Evolutionary conservation across 768 basidiomycete genomes (phyloP).

Genomic region (Collybia nuda): DNA sequence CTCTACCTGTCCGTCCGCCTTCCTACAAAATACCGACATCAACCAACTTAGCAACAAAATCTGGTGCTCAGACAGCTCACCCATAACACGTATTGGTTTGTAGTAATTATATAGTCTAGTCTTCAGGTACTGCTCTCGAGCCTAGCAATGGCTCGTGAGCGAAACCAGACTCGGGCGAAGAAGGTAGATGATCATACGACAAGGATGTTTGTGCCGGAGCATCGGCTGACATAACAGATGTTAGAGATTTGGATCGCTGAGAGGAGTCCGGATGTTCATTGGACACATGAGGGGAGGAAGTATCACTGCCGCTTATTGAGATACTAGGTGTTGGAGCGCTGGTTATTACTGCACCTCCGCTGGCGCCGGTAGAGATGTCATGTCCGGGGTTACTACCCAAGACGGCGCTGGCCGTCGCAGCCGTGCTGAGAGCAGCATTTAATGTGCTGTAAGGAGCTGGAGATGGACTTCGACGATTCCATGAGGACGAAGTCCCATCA

Average conservation of each 20-base stretch:
- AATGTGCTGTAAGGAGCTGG: slow-evolving; percentile 45
- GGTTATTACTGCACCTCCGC: slow-evolving; percentile 1
- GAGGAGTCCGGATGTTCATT: slow-evolving; percentile 3
- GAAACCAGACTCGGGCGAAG: slow-evolving; percentile 42
- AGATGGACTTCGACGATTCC: slow-evolving; percentile 31
- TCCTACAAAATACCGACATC: background rate
- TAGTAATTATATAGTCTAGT: slow-evolving; percentile 10
- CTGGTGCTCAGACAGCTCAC: slow-evolving; percentile 9
- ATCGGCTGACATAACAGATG: slow-evolving; percentile 10
- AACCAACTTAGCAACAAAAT: background rate
- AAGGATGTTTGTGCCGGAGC: slow-evolving; percentile 14
- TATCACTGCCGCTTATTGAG: slow-evolving; percentile 9
- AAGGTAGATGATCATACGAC: slow-evolving; percentile 42
- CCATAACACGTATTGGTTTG: slow-evolving; percentile 12
- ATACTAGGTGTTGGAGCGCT: slow-evolving; percentile 22
- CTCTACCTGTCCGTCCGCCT: slow-evolving; percentile 1
- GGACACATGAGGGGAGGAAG: slow-evolving; percentile 1
- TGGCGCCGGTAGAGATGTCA: slow-evolving; percentile 1
- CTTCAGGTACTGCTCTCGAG: slow-evolving; percentile 20
- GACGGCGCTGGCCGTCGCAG: slow-evolving; percentile 46
- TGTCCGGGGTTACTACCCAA: slow-evolving; percentile 19
- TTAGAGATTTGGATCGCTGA: slow-evolving; percentile 1
- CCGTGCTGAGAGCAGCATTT: slow-evolving; percentile 42
- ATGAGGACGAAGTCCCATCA: slow-evolving; percentile 29
- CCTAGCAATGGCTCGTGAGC: slow-evolving; percentile 38